Percentiles rank a stretch among this genome's conserved stretches.
These are phyloP conservation scores for Ascosphaera pollenicola DNA, from an alignment of 2,329 filamentous ascomycete species.

Conservation along the genomic window DNA sequence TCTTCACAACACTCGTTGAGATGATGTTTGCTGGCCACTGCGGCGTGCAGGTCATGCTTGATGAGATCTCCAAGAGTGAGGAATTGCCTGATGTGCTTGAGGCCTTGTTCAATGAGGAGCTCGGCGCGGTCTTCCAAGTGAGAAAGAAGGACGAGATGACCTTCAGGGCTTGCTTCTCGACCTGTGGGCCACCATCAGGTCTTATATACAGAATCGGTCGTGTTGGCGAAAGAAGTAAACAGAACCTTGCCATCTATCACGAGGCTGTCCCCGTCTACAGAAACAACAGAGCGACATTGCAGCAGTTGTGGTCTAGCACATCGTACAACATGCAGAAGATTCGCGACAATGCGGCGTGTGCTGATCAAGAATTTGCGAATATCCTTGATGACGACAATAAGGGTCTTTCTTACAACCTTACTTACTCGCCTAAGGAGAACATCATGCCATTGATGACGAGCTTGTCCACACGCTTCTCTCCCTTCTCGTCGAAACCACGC, in stretches of 20 bases:
- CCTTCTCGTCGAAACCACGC: slow-evolving; percentile 41
- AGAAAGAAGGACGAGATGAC: slow-evolving; percentile 61
- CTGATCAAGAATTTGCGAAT: slow-evolving; percentile 58
- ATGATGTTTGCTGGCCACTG: slow-evolving; percentile 98
- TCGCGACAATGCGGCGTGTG: slow-evolving; percentile 70
- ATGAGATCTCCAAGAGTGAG: slow-evolving; percentile 38
- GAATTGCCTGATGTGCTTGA: slow-evolving; percentile 45
- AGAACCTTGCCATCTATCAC: slow-evolving; percentile 56
- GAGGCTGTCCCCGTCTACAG: slow-evolving; percentile 45
- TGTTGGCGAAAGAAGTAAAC: slow-evolving; percentile 43
- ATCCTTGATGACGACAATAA: slow-evolving; percentile 57
- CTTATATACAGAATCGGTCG: slow-evolving; percentile 69
- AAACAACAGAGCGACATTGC: slow-evolving; percentile 48
- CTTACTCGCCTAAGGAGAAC: slow-evolving; percentile 56
- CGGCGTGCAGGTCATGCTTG: slow-evolving; percentile 66
- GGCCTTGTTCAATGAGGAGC: slow-evolving; percentile 83
- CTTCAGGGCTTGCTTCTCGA: slow-evolving; percentile 80
- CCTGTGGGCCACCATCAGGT: slow-evolving; percentile 61
- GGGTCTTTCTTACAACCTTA: slow-evolving; percentile 66
- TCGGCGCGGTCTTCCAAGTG: slow-evolving; percentile 91
- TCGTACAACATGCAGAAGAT: slow-evolving; percentile 81
- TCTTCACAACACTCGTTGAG: slow-evolving; percentile 76
- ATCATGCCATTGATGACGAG: slow-evolving; percentile 46
- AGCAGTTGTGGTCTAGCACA: slow-evolving; percentile 73
- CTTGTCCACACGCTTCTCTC: slow-evolving; percentile 31